Evolutionary conservation across 176 grass and related monocot genomes (phyloP), one percentile per base, ranked within the genome.

Genomic region (Leersia perrieri): DNA sequence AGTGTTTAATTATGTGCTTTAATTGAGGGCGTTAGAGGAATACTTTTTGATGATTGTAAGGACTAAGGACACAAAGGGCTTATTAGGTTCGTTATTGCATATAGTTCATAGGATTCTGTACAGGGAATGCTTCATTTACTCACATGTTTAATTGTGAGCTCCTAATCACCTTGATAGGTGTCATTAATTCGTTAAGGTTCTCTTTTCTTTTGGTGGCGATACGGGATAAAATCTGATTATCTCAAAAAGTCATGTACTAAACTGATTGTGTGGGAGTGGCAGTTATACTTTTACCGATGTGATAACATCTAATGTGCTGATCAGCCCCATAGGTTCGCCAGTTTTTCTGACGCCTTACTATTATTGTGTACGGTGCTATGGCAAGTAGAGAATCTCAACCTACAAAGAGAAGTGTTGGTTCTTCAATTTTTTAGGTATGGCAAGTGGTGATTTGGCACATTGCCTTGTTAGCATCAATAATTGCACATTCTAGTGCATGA

Each of bases 391-490:
- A 68, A 86, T 76, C 60, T 82, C 33, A 25, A 15, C 44, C 73
- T 67, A 30, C 66, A 66, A 44, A 60, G 30, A 78, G 44, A 77
- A 23, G 67, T 70, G 72, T 49, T 57, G 16, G 22, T 75, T 82
- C 16, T 70, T 45, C 41, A 70, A 70, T 70, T 76, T 66, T 86
- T 66, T 53, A 42, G 86, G 82, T 57, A 42, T 42, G 34, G 5
- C 68, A 74, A 66, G 65, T 83, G 75, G 57, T 38, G 68, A 76
- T 89, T 26, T 51, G 25, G 45, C 44, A 72, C 71, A 77, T 85
- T 85, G 33, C 38, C 20, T 70, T 89, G 28, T 33, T 20, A 73
- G 29, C 74, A 73, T 79, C 74, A 79, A 73, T 86, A 39, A 82
- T 78, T 86, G 73, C 73, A 73, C 73, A 26, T 16, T 35, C 28